Evolutionary conservation across 805 yeast species (phyloP), one percentile per base, ranked within the genome.

Genomic region (Scheffersomyces stipitis): DNA sequence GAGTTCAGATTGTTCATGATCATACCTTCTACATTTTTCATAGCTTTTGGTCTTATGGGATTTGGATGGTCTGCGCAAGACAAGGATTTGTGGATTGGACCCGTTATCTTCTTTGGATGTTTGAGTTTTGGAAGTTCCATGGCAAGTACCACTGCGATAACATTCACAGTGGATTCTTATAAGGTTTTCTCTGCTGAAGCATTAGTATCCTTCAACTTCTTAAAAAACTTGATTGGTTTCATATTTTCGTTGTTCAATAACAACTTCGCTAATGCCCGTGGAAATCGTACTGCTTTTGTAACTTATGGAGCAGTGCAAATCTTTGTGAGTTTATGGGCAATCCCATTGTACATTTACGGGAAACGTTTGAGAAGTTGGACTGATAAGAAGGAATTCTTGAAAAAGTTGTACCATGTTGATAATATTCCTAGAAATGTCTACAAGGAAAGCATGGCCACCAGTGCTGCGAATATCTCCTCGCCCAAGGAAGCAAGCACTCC

Each of bases 141-240:
- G 45, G 81, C 81, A 1, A 75, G 81, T 18, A 79, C 84, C 5
- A 75, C 81, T 1, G 77, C 81, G 18, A 78, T 78, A 40, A 78
- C 84, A 1, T 78, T 70, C 50, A 67, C 78, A 3, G 79, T 79
- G 16, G 84, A 79, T 51, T 67, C 74, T 9, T 78, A 79, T 53
- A 71, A 71, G 39, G 63, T 69, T 64, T 76, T 69, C 61, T 82
- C 85, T 0, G 68, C 78, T 3, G 84, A 80, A 48, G 67, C 80
- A 0, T 61, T 80, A 23, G 85, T 80, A 2, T 66, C 81, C 5
- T 63, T 79, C 36, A 79, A 78, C 50, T 59, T 79, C 33, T 54
- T 66, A 36, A 79, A 80, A 54, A 80, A 80, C 45, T 54, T 75
- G 7, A 33, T 77, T 23, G 84, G 83, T 3, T 76, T 79, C 42